Percentiles rank a stretch among this genome's conserved stretches.
phyloP scores from a whole-genome alignment of 805 yeast genomes.

The Yarrowia yakushimensis region DNA sequence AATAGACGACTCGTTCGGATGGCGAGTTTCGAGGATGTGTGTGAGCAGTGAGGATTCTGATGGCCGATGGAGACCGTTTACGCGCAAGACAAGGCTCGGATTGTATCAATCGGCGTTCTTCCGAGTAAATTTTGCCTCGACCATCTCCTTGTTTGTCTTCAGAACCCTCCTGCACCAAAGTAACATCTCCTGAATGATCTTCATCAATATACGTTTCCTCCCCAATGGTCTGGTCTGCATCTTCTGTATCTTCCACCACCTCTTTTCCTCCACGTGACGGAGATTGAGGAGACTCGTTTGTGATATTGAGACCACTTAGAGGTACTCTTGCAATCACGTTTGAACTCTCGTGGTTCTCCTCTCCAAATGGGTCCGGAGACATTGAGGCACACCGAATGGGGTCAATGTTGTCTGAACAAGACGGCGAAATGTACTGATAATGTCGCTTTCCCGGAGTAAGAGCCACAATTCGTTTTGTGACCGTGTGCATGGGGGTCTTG shows the following conservation, averaged over 20 bases:
- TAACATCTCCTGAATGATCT: neutral
- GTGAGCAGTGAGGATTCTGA: conserved; percentile 13
- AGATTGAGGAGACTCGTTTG: conserved; percentile 14
- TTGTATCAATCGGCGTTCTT: neutral
- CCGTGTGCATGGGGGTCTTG: conserved; percentile 13
- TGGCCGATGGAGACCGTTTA: conserved; percentile 14
- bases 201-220: neutral
- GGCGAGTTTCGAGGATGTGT: conserved; percentile 20
- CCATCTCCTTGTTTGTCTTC: neutral
- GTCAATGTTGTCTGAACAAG: conserved; percentile 16
- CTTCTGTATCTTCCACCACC: too few relatives aligned
- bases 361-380: conserved; percentile 18
- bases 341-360: neutral
- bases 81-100: conserved; percentile 7
- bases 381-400: conserved; percentile 15
- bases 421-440: conserved; percentile 23
- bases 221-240: neutral
- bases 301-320: conserved; percentile 1
- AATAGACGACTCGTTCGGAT: conserved; percentile 3
- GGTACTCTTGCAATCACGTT: neutral
- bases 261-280: neutral
- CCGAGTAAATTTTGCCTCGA: neutral
- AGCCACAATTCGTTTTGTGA: conserved; percentile 18
- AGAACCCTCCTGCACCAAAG: neutral
- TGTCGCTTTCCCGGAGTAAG: conserved; percentile 12